Percentiles rank a stretch among this genome's conserved stretches.
Evolutionary conservation across 495 filamentous ascomycete genomes (phyloP).

Genomic region (Aspergillus carlsbadensis): DNA sequence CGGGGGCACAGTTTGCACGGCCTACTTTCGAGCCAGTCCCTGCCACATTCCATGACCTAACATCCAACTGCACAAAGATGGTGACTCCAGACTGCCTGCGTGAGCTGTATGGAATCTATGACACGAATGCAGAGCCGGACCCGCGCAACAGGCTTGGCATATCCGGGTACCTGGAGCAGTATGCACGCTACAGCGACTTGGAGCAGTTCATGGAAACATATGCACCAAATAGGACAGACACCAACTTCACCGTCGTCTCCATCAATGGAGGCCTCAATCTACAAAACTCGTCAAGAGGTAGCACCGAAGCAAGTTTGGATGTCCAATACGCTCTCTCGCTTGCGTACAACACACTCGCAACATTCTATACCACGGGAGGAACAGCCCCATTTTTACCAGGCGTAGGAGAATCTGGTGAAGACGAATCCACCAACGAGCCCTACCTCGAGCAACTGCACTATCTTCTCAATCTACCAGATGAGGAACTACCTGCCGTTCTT

Average conservation of each 20-base stretch:
- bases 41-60: conserved; percentile 25
- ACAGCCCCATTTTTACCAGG: conserved; percentile 57
- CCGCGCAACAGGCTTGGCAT: conserved; percentile 57
- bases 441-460: conserved; percentile 79
- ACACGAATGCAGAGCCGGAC: conserved; percentile 38
- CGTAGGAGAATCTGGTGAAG: conserved; percentile 38
- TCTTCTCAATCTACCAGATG: conserved; percentile 58
- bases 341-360: conserved; percentile 55
- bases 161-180: conserved; percentile 68
- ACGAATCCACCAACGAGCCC: conserved; percentile 68
- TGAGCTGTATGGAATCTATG: conserved; percentile 57
- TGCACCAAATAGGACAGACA: conserved; percentile 46
- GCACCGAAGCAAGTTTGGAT: conserved; percentile 68
- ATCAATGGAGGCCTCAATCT: conserved; percentile 60
- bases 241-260: conserved; percentile 62
- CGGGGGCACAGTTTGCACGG: conserved; percentile 22
- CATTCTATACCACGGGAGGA: conserved; percentile 67
- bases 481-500: conserved; percentile 68
- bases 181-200: conserved; percentile 59
- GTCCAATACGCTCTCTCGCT: conserved; percentile 67
- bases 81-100: conserved; percentile 61
- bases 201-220: conserved; percentile 50
- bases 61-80: conserved; percentile 41
- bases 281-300: conserved; percentile 35
- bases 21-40: conserved; percentile 25